Conservation (phyloP, 805 yeast species). For the Yarrowia deformans region DNA sequence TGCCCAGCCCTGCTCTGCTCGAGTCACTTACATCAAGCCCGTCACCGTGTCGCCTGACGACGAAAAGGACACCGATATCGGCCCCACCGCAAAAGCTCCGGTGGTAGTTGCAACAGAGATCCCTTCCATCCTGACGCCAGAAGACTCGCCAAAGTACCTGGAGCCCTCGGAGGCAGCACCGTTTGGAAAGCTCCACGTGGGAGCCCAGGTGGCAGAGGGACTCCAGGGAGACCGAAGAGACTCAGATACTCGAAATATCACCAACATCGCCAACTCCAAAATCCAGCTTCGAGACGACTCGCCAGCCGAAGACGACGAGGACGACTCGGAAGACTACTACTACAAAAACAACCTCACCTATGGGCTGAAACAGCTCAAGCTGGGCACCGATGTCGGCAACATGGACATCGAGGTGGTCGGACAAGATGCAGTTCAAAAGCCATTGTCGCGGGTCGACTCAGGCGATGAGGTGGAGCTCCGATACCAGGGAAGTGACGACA, state of each 20-base stretch:
- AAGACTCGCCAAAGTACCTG: slow-evolving; percentile 33
- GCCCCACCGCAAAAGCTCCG: slow-evolving; percentile 10
- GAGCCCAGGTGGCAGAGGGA: slow-evolving; percentile 26
- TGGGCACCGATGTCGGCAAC: slow-evolving; percentile 35
- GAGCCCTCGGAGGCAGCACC: slow-evolving; percentile 29
- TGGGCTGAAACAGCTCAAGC: slow-evolving; percentile 32
- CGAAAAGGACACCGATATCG: slow-evolving; percentile 7
- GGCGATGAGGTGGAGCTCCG: slow-evolving; percentile 48
- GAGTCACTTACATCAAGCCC: slow-evolving; percentile 29
- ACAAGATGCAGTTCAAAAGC: slow-evolving; percentile 15
- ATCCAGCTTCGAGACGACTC: slow-evolving; percentile 35
- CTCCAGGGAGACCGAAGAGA: slow-evolving; percentile 30
- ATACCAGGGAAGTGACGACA: slow-evolving; percentile 17
- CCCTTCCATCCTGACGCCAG: slow-evolving; percentile 28
- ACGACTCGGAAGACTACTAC: slow-evolving; percentile 37
- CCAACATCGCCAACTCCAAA: slow-evolving; percentile 10
- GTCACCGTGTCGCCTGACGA: slow-evolving; percentile 26
- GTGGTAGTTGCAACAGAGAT: slow-evolving; percentile 17
- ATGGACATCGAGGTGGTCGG: slow-evolving; percentile 30
- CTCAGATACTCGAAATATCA: slow-evolving; percentile 1
- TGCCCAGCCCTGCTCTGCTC: slow-evolving; percentile 29
- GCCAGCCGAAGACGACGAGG: slow-evolving; percentile 29
- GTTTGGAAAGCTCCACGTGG: slow-evolving; percentile 28
- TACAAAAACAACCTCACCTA: slow-evolving; percentile 37
- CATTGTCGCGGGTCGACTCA: slow-evolving; percentile 45